phyloP scores from a whole-genome alignment of 805 yeast genomes.

The Torulaspora indica region DNA sequence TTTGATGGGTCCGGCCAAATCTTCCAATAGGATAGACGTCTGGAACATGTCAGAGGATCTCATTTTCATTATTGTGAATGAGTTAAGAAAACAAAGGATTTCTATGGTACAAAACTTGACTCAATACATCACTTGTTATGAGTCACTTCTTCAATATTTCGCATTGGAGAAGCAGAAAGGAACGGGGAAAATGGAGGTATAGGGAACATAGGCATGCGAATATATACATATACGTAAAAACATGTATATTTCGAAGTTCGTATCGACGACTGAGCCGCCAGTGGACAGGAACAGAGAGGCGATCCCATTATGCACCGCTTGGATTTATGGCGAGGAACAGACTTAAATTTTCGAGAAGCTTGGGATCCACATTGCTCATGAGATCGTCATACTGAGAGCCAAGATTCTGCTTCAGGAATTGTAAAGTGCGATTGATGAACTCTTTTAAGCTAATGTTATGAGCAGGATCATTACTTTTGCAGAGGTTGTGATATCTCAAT shows the following conservation, averaged over 20 bases:
- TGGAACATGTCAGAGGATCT: conserved; percentile 47
- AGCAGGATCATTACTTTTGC: conserved; percentile 46
- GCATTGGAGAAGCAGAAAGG: conserved; percentile 16
- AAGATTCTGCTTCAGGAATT: conserved; percentile 25
- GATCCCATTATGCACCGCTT: not conserved
- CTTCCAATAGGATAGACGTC: conserved; percentile 38
- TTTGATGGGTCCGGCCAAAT: conserved; percentile 36
- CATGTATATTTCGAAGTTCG: not conserved
- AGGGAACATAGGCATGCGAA: conserved; percentile 1
- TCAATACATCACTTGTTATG: conserved; percentile 70
- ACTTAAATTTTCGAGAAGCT: conserved; percentile 28
- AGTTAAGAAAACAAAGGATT: conserved; percentile 61
- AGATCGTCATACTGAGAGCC: conserved; percentile 28
- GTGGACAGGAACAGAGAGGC: not conserved
- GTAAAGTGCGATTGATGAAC: conserved; percentile 38
- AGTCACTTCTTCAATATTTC: conserved; percentile 39
- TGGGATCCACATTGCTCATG: conserved; percentile 20
- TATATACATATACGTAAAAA: not conserved
- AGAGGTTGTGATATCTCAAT: conserved; percentile 39
- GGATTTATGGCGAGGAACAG: conserved; percentile 22
- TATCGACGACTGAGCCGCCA: not conserved
- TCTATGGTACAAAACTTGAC: conserved; percentile 76
- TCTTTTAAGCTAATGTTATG: conserved; percentile 48
- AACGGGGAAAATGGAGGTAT: not conserved
- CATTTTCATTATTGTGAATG: conserved; percentile 55